phyloP scores from a whole-genome alignment of 192 early-diverging fungal species.

The Coemansia sp. region DNA sequence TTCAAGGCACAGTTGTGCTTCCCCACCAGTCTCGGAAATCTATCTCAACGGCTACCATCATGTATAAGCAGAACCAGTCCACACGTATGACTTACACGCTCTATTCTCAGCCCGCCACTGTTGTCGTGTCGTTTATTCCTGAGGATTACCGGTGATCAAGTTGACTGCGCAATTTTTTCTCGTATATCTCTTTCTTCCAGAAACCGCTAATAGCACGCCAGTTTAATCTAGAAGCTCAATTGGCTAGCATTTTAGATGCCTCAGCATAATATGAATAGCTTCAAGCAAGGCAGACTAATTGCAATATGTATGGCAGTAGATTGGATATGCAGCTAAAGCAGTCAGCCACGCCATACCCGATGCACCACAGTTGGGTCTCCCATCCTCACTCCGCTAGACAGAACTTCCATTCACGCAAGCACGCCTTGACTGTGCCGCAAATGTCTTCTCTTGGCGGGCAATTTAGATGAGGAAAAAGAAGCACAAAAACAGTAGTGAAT shows the following conservation, averaged over 20 bases:
- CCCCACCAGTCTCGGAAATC: background rate
- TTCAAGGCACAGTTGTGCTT: background rate
- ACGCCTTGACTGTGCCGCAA: background rate
- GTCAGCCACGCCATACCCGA: background rate
- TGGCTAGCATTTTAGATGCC: background rate
- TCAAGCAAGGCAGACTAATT: background rate
- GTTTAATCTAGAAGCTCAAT: background rate
- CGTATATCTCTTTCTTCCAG: background rate
- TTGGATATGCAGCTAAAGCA: constrained; percentile 4
- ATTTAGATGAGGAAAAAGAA: background rate
- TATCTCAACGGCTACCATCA: background rate
- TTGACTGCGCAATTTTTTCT: background rate
- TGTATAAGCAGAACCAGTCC: constrained; percentile 8
- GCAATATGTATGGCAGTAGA: constrained; percentile 1
- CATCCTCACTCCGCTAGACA: background rate
- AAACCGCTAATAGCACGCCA: background rate
- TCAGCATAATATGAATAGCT: background rate
- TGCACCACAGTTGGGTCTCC: background rate
- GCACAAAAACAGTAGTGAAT: background rate
- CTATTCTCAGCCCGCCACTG: constrained; percentile 1
- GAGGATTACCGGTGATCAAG: background rate
- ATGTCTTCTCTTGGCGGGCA: background rate
- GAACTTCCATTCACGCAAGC: constrained; percentile 6
- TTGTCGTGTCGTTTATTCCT: constrained; percentile 18
- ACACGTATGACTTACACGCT: constrained; percentile 11